phyloP scores from a whole-genome alignment of 306 rosid genomes.

The Oemleria cerasiformis region DNA sequence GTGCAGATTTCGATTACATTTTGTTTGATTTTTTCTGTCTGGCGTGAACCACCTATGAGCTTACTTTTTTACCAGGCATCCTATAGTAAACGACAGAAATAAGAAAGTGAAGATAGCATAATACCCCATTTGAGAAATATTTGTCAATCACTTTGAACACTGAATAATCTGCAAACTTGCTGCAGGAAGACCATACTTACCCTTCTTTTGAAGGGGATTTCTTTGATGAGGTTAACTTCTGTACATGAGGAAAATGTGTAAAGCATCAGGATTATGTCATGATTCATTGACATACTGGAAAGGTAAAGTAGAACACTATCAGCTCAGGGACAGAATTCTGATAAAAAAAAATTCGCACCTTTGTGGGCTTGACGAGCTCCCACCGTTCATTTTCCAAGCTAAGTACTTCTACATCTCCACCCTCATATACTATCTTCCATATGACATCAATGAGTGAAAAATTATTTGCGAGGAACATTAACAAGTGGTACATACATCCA shows the following conservation, averaged over 20 bases:
- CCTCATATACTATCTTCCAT: conserved; percentile 66
- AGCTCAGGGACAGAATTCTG: conserved; percentile 22
- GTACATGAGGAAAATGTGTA: conserved; percentile 30
- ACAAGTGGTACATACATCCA: conserved; percentile 13
- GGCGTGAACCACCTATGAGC: conserved; percentile 33
- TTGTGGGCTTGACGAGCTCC: conserved; percentile 47
- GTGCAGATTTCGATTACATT: conserved; percentile 47
- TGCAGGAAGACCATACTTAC: conserved; percentile 49
- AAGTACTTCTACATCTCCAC: conserved; percentile 66
- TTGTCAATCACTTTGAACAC: not conserved
- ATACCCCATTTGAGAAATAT: not conserved
- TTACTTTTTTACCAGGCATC: conserved; percentile 47
- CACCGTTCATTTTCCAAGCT: conserved; percentile 53
- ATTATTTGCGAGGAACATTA: not conserved
- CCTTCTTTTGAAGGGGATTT: conserved; percentile 39
- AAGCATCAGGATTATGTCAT: conserved; percentile 33
- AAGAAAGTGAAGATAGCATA: conserved; percentile 26
- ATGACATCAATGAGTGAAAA: conserved; percentile 27
- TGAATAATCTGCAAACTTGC: not conserved
- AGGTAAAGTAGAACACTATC: conserved; percentile 17
- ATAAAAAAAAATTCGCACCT: conserved; percentile 33
- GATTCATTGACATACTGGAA: conserved; percentile 21
- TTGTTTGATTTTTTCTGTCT: conserved; percentile 42
- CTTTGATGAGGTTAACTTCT: conserved; percentile 65
- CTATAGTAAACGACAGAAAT: conserved; percentile 40